phyloP scores from a whole-genome alignment of 1,284 basidiomycete genomes.

The Porphyrellus sp. region DNA sequence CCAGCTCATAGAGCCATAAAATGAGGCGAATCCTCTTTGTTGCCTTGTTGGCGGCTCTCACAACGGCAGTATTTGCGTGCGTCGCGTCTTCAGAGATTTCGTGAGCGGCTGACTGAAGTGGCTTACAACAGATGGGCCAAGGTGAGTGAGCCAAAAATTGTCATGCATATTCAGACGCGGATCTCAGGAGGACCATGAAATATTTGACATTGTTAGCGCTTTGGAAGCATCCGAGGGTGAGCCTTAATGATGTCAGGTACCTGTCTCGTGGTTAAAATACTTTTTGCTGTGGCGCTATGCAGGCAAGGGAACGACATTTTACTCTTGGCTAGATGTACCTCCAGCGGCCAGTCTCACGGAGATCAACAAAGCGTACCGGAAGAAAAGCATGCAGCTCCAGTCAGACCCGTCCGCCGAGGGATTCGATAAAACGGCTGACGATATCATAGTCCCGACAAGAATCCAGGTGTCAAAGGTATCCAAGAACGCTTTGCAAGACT shows the following conservation, averaged over 20 bases:
- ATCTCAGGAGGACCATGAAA: constrained; percentile 84
- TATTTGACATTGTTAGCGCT: constrained; percentile 90
- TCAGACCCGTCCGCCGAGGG: constrained; percentile 38
- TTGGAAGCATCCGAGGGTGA: constrained; percentile 79
- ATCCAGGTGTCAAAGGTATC: constrained; percentile 74
- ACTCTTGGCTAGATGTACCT: constrained; percentile 78
- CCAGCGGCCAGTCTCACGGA: constrained; percentile 67
- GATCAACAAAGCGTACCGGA: constrained; percentile 86
- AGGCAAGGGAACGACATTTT: constrained; percentile 88
- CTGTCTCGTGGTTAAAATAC: constrained; percentile 2
- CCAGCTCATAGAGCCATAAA: background rate
- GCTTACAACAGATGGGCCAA: constrained; percentile 60
- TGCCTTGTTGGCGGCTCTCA: constrained; percentile 43
- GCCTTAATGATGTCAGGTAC: constrained; percentile 8
- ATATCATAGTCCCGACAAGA: constrained; percentile 81
- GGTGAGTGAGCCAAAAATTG: constrained; percentile 37
- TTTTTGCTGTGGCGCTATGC: background rate
- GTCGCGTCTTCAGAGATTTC: constrained; percentile 22
- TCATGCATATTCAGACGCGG: constrained; percentile 9
- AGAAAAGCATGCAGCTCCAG: constrained; percentile 85
- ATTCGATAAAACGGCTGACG: constrained; percentile 12
- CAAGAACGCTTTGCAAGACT: constrained; percentile 87
- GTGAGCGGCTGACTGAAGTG: constrained; percentile 3
- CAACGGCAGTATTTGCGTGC: constrained; percentile 47
- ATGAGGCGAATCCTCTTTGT: constrained; percentile 45